Base-by-base conservation (phyloP, 1,284 basidiomycete genomes). In the Rhodotorula sp. region DNA sequence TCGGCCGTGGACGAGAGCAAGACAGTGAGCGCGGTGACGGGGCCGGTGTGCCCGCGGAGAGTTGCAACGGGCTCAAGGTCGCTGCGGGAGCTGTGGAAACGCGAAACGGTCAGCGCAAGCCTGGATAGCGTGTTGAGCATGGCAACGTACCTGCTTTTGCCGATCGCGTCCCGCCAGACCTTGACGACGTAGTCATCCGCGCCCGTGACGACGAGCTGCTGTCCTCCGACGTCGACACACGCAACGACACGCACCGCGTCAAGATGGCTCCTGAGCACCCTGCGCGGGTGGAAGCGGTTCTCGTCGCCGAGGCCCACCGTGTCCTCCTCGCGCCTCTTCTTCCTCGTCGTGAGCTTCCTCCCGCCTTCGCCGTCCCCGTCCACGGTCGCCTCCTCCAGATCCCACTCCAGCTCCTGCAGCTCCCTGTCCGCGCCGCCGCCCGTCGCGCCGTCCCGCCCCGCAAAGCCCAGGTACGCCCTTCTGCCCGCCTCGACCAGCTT, bases 111-210 rank as follows among this genome's bases (percentile, higher is more conserved):
- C 6, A 50, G 61, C 72, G 68, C 60, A 17, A 44, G 65, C 61
- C 54, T 71, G 66, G 61, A 29, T 36, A 39, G 3, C 9, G 53
- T 10, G 9, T 29, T 65, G 41, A 66, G 56, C 76, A 61, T 27
- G 32, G n/a, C n/a, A 15, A 61, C 72, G 61, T 46, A 71, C 69
- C 41, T 34, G 15, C 15, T 17, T 25, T 46, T 36, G 37, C 39
- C 55, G 27, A 60, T 3, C 27, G 36, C 66, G 36, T 94, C 87
- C 73, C 91, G 86, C 96, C 96, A 99, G 73, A 97, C 88, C 83
- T 98, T 99, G 76, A 99, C 90, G 22, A 94, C 96, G 81, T 88
- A 91, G 81, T 99, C 97, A 81, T 97, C 95, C 53, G 93, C 92
- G 51, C 91, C 96, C 55, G 92, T 94, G 19, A 92, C 93, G 56